Evolutionary conservation across 495 filamentous ascomycete genomes (phyloP), one percentile per base, ranked within the genome.

Genomic region (Tuber borchii): DNA sequence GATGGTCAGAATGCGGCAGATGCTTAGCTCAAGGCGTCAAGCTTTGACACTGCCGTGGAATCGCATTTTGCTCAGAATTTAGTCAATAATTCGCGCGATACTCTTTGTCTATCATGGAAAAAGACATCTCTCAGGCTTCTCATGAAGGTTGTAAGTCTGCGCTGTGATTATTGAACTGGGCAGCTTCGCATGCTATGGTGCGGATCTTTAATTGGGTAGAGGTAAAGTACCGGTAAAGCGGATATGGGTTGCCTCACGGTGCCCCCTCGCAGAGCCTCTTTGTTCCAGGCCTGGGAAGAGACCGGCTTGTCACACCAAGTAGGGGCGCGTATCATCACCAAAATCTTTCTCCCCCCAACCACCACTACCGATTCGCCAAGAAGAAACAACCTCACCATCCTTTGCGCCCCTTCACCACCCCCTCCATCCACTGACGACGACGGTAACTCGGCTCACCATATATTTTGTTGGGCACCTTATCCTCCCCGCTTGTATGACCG

Each of bases 341-440:
- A 65, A 65, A 65, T 45, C 71, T n/a, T 68, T 74, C 26, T 34
- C 56, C 2, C 56, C 5, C 2, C 31, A 26, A 34, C 43, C 31
- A 70, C 48, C 42, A 40, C 48, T 69, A 39, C 37, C 56, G 70
- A 26, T 74, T 75, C 71, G 56, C 76, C 45, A 48, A 77, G 44
- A 74, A 83, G 69, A 61, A 51, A 2, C 56, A 26, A 34, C 34
- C 40, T 46, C 61, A 71, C 65, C 17, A 56, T 51, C 82, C 75
- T 68, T 83, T 86, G 73, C 84, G 84, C 73, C 84, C 85, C 73
- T 83, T 84, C 73, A 75, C 80, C 72, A 76, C 77, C 43, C 43
- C 74, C 72, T 46, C 71, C 73, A 71, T 69, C 74, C 48, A 69
- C 77, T 51, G 56, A 73, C 76, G 40, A 51, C 76, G 40, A 43